Conservation (phyloP, 176 grass and related monocot genomes). For the Avena sativa region DNA sequence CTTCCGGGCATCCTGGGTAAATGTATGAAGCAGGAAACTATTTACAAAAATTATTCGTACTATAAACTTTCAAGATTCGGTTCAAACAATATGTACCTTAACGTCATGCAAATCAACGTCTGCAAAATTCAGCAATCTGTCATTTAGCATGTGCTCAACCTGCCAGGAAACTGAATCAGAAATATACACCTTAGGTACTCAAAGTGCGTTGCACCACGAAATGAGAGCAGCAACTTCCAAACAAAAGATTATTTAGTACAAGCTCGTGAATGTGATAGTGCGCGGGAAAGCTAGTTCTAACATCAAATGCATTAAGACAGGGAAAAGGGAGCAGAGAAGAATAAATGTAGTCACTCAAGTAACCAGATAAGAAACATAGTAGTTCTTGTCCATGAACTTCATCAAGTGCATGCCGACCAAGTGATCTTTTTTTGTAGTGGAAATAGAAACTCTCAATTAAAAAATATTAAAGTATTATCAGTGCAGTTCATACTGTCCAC, state of each 20-base stretch:
- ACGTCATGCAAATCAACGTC: constrained; percentile 92
- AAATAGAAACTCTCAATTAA: neutral
- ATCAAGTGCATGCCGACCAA: constrained; percentile 35
- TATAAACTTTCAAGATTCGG: constrained; percentile 10
- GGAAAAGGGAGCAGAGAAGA: constrained; percentile 26
- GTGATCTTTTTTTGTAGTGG: neutral
- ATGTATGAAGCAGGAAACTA: constrained; percentile 43
- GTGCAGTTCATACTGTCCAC: constrained; percentile 8
- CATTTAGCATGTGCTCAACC: constrained; percentile 96
- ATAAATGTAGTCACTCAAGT: neutral
- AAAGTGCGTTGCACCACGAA: constrained; percentile 9
- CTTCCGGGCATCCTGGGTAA: constrained; percentile 77
- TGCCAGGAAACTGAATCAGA: constrained; percentile 54
- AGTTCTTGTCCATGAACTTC: constrained; percentile 20
- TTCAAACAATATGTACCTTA: constrained; percentile 68
- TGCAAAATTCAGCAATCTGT: constrained; percentile 89
- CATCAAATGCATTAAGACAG: constrained; percentile 5
- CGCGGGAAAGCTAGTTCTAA: constrained; percentile 12
- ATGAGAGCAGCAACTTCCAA: constrained; percentile 24
- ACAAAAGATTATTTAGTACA: constrained; percentile 14
- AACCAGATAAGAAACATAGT: constrained; percentile 21
- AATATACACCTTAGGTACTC: constrained; percentile 5
- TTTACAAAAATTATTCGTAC: constrained; percentile 35
- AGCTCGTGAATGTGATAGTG: neutral
- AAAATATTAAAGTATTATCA: constrained; percentile 22